Conservation (phyloP, 108 stramenopile genomes). For the Nitzschia sp. region DNA sequence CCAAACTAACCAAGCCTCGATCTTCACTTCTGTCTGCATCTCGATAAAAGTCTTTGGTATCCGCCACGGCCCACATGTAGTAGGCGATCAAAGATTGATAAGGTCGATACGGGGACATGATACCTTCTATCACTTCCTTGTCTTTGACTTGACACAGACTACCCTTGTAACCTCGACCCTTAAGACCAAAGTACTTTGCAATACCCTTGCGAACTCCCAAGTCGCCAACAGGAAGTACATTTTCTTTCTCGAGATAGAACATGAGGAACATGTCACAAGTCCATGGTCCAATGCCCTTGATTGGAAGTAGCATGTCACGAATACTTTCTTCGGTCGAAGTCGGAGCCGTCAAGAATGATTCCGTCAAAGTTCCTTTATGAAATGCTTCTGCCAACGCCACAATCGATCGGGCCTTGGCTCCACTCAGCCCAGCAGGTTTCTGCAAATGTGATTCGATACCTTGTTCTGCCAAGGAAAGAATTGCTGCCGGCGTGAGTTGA, state of each 20-base stretch:
- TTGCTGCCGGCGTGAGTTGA: slow-evolving; percentile 27
- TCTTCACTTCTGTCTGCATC: not conserved
- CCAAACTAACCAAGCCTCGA: not conserved
- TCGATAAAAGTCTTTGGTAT: slow-evolving; percentile 19
- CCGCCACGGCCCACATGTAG: slow-evolving; percentile 56
- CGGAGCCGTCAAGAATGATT: slow-evolving; percentile 23
- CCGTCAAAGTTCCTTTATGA: slow-evolving; percentile 31
- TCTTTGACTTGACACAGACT: slow-evolving; percentile 48
- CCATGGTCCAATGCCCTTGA: slow-evolving; percentile 75
- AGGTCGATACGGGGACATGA: slow-evolving; percentile 36
- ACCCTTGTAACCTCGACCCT: slow-evolving; percentile 18
- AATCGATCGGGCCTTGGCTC: slow-evolving; percentile 51
- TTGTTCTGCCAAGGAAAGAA: slow-evolving; percentile 27
- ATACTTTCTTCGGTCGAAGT: slow-evolving; percentile 19
- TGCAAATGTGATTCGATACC: slow-evolving; percentile 35
- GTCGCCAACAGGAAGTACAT: slow-evolving; percentile 66
- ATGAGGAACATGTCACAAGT: slow-evolving; percentile 67
- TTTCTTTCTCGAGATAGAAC: slow-evolving; percentile 49
- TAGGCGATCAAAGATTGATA: slow-evolving; percentile 46
- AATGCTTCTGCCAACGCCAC: slow-evolving; percentile 46
- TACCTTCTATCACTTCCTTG: slow-evolving; percentile 19
- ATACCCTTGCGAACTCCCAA: slow-evolving; percentile 65
- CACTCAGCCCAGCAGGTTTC: slow-evolving; percentile 39
- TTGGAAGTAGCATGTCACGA: slow-evolving; percentile 36
- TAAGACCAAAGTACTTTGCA: slow-evolving; percentile 34